Base-by-base conservation (phyloP, 176 grass and related monocot species). In the Dendrocalamus sinicus region DNA sequence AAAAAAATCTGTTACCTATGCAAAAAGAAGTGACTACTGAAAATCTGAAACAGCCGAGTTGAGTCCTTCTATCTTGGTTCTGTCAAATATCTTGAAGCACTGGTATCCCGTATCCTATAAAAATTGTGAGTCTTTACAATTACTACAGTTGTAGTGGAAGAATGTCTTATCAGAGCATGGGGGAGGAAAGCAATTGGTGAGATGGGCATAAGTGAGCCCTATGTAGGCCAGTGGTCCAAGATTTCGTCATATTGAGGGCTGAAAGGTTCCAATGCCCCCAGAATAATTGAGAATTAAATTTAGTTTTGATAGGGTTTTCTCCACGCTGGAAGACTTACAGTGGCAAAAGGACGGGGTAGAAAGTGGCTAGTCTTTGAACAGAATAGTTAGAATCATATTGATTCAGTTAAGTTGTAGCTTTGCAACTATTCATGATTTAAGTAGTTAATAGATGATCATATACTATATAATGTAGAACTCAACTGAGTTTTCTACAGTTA, bases 131-230 rank as follows among this genome's bases (percentile, higher is more conserved):
- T 9, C 46, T 66, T 7, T 26, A 67, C 14, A 22, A 53, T 39
- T 54, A 9, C 17, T 80, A 39, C 5, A 13, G 48, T 2, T 35
- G 10, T 40, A 22, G 13, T 24, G 79, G 12, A 68, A 55, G 13
- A 63, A 82, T 72, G 22, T 12, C 7, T 50, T 3, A 37, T 60
- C 19, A 23, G 28, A 30, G 28, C 23, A 40, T 37, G 17, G 3
- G 2, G 70, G 5, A 5, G 20, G 8, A 4, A 84, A 17, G 6
- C 60, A 46, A 43, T 57, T 30, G n/a, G 63, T 69, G n/a, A 55
- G n/a, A 69, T 58, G 83, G 83, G 73, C 62, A 77, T 14, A 32
- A 57, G 45, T 58, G 73, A 68, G 73, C 73, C 73, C 35, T 68
- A 54, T 44, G 73, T 66, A 45, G 9, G 46, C 65, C 24, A 67